These are phyloP conservation scores for Syzygium oleosum DNA, from an alignment of 345 rosid genomes.

Conservation along the genomic window DNA sequence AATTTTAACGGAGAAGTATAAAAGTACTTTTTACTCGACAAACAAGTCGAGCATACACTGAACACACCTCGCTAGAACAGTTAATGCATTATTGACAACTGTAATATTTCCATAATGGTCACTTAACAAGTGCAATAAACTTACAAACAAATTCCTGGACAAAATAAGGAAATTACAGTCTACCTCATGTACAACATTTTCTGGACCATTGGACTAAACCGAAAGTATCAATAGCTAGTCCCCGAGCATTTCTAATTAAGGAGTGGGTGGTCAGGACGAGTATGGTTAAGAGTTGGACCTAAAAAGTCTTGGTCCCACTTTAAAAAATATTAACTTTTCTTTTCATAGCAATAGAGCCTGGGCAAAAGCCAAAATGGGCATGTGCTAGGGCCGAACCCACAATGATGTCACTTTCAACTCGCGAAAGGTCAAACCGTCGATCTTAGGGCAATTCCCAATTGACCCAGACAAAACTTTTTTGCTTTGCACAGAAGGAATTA, in stretches of 20 bases:
- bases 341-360: not conserved
- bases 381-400: not conserved
- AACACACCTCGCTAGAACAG: not conserved
- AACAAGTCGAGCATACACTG: not conserved
- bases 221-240: not conserved
- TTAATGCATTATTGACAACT: not conserved
- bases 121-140: not conserved
- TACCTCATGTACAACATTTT: not conserved
- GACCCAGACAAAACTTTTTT: too few relatives aligned
- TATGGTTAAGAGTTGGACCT: not conserved
- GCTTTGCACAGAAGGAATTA: too few relatives aligned
- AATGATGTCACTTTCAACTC: too few relatives aligned
- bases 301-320: not conserved
- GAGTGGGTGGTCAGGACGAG: not conserved
- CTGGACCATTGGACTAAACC: not conserved
- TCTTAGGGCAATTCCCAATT: too few relatives aligned
- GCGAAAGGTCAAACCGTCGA: too few relatives aligned
- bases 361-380: not conserved
- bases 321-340: not conserved
- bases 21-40: not conserved
- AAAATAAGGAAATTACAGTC: not conserved
- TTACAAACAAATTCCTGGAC: not conserved
- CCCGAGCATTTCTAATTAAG: not conserved
- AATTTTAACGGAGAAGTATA: not conserved
- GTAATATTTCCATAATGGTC: not conserved